Evolutionary conservation across 306 rosid species (phyloP), one percentile per base, ranked within the genome.

Genomic region (Trifolium pratense): DNA sequence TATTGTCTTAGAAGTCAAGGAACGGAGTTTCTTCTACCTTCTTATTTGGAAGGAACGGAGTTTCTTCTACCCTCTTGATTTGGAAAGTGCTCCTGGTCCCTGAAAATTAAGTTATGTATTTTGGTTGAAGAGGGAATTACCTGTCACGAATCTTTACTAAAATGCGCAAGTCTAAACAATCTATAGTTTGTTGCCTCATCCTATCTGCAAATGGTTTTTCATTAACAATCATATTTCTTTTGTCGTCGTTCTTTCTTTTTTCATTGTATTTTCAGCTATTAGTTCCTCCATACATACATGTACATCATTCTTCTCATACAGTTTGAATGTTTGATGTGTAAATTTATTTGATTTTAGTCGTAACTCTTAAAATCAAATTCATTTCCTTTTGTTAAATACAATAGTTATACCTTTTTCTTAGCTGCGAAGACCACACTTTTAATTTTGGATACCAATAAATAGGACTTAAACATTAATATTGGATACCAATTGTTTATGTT

Each of bases 341-440:
- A 32, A 61, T 60, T 40, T 60, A 39, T 59, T 42, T 74, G 31
- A 17, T 57, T 18, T 31, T 48, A 51, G 56, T 20, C 12, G 11
- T 20, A 21, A 58, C 67, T 49, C 70, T 9, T 57, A 31, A 40
- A 66, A 29, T 16, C 42, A 31, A 29, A 56, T 46, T 7, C 10
- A 51, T 51, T 51, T 17, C 57, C 23, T 51, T 12, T 16, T 43
- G 49, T 51, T 51, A 51, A 23, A 16, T 17, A 51, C 57, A 51
- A 17, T 51, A 49, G 9, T 16, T 7, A 16, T 49, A 49, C 56
- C 20, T 16, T 21, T 49, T 49, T 49, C 56, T 1, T 49, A 16
- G 56, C 56, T n/a, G 21, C 7, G 25, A 51, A 51, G 25, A 51
- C 11, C 3, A 51, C 21, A 51, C 57, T 16, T 51, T 16, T 7